phyloP scores from a whole-genome alignment of 495 filamentous ascomycete genomes.

The Margaritispora aquatica region DNA sequence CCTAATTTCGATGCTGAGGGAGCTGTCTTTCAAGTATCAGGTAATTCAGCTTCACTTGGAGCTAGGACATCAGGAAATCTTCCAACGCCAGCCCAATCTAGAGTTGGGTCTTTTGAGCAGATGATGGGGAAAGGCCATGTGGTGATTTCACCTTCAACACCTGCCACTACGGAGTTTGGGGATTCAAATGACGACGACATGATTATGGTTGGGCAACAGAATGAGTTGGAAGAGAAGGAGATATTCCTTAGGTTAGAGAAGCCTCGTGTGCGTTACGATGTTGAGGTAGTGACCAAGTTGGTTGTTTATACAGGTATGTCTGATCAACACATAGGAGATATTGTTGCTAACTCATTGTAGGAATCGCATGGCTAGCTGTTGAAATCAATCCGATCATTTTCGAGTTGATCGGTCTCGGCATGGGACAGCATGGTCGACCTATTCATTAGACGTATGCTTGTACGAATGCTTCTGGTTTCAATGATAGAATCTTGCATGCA shows the following conservation, averaged over 20 bases:
- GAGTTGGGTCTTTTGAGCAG: slow-evolving; percentile 56
- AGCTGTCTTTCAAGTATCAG: slow-evolving; percentile 17
- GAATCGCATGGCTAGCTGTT: slow-evolving; percentile 71
- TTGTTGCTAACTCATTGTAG: not conserved
- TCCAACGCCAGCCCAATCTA: slow-evolving; percentile 24
- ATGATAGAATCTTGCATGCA: not conserved
- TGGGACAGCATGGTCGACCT: slow-evolving; percentile 9
- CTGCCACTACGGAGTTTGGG: slow-evolving; percentile 25
- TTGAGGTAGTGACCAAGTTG: slow-evolving; percentile 93
- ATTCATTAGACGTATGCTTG: not conserved
- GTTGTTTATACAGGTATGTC: slow-evolving; percentile 86
- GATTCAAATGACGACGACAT: slow-evolving; percentile 21
- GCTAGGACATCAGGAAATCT: slow-evolving; percentile 4
- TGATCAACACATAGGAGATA: too few relatives aligned
- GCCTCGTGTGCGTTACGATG: slow-evolving; percentile 90
- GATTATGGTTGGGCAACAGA: slow-evolving; percentile 34
- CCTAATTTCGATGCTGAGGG: slow-evolving; percentile 15
- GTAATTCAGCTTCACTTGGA: slow-evolving; percentile 14
- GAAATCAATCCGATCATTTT: slow-evolving; percentile 63
- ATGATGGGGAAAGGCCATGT: slow-evolving; percentile 61
- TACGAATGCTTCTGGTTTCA: too few relatives aligned
- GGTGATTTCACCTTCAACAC: slow-evolving; percentile 32
- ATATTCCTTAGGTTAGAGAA: slow-evolving; percentile 80
- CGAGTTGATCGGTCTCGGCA: slow-evolving; percentile 56
- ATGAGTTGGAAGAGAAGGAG: slow-evolving; percentile 61